phyloP scores from a whole-genome alignment of 805 yeast species.

The Candida palmyrensis region DNA sequence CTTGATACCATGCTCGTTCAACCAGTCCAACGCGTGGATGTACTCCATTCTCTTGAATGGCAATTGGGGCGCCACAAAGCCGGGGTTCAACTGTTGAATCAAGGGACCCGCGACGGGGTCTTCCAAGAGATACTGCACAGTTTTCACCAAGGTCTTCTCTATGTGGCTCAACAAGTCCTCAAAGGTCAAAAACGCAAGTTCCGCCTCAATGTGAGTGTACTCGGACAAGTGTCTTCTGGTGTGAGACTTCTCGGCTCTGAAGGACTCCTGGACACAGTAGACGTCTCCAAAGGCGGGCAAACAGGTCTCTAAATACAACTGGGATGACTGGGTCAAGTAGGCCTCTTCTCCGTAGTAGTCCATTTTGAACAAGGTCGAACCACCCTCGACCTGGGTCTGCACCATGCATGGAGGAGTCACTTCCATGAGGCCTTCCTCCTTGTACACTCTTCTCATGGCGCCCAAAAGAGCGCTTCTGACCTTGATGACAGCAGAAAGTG shows the following conservation, averaged over 20 bases:
- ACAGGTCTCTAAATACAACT: constrained; percentile 93
- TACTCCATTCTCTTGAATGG: constrained; percentile 94
- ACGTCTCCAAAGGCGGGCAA: constrained; percentile 96
- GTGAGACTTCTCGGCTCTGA: constrained; percentile 98
- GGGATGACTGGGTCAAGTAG: constrained; percentile 93
- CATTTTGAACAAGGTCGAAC: constrained; percentile 88
- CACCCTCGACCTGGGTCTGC: constrained; percentile 99
- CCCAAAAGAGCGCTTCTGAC: constrained; percentile 80
- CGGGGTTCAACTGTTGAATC: constrained; percentile 88
- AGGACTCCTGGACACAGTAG: constrained; percentile 95
- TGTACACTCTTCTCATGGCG: constrained; percentile 71
- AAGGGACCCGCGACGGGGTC: constrained; percentile 93
- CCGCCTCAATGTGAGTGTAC: constrained; percentile 96
- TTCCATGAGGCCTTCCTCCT: constrained; percentile 72
- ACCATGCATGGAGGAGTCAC: constrained; percentile 99
- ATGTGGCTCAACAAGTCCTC: constrained; percentile 84
- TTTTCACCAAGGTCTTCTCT: constrained; percentile 67
- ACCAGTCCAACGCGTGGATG: constrained; percentile 89
- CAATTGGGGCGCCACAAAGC: constrained; percentile 69
- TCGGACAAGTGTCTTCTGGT: constrained; percentile 97
- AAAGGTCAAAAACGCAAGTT: constrained; percentile 80
- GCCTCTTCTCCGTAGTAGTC: constrained; percentile 98
- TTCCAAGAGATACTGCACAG: constrained; percentile 71
- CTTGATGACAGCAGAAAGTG: constrained; percentile 86
- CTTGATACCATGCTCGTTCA: constrained; percentile 88